Conservation (phyloP, 805 yeast genomes). For the Schizosaccharomyces osmophilus region DNA sequence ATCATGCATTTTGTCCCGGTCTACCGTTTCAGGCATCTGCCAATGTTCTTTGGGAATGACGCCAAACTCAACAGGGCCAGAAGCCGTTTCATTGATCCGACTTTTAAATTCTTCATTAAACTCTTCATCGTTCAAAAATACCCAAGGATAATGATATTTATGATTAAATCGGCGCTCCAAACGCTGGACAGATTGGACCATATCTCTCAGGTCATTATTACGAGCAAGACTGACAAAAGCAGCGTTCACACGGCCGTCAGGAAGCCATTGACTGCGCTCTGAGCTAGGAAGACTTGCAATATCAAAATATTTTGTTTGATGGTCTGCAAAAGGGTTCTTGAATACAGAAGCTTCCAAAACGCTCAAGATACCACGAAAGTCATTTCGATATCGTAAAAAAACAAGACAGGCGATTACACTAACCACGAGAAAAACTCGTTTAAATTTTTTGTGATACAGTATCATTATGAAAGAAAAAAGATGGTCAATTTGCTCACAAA, state of each 20-base stretch:
- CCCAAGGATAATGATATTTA: slow-evolving; percentile 49
- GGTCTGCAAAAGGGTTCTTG: background rate
- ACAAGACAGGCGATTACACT: background rate
- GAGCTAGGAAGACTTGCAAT: background rate
- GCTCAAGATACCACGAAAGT: background rate
- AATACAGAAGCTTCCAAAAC: background rate
- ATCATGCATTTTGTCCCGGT: slow-evolving; percentile 23
- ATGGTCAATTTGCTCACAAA: no score
- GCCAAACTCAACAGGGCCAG: slow-evolving; percentile 43
- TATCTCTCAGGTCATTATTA: slow-evolving; percentile 33
- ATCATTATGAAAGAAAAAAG: background rate
- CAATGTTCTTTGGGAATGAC: slow-evolving; percentile 35
- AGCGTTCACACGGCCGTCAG: slow-evolving; percentile 17
- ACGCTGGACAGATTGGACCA: slow-evolving; percentile 12
- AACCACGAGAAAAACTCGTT: background rate
- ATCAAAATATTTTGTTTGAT: background rate
- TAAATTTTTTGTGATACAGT: background rate
- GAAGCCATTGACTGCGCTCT: background rate
- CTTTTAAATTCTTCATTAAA: slow-evolving; percentile 32
- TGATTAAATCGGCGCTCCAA: slow-evolving; percentile 44
- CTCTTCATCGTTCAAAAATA: slow-evolving; percentile 44
- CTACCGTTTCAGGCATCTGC: slow-evolving; percentile 30
- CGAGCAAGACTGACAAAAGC: slow-evolving; percentile 49
- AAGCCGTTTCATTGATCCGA: slow-evolving; percentile 24
- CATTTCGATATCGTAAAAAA: background rate